Base-by-base conservation (phyloP, 2,329 filamentous ascomycete genomes). In the Thermothelomyces thermophilus region DNA sequence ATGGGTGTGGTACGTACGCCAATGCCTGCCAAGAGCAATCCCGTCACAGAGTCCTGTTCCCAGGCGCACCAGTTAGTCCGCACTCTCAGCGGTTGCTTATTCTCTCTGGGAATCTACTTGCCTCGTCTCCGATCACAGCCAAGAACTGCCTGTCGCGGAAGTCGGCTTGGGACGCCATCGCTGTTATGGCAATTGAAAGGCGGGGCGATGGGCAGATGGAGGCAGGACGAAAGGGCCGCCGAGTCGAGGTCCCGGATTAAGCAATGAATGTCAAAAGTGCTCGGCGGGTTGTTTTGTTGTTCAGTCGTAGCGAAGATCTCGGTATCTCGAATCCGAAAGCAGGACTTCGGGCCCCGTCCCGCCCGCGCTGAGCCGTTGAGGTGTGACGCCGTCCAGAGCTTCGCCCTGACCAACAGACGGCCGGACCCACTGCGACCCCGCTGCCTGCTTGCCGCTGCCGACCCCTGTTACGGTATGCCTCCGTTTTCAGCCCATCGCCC, bases 101-200 rank as follows among this genome's bases (percentile, higher is more conserved):
- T 17, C 22, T 10, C 3, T 3, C 19, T n/a, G 28, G 19, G 30
- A n/a, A 14, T 2, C 19, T 7, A 49, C 68, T 56, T 66, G 88
- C 93, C 82, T 98, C 93, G 69, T 98, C 93, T 46, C 93, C 93
- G 66, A 98, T 98, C 42, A 98, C 91, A 57, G 93, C 93, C 52
- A 98, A 82, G 66, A 98, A 95, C 72, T 98, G 86, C 63, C 93
- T 82, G 71, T 97, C 90, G 73, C 90, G 84, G 69, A 76, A 84
- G 59, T 82, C 78, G 56, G 75, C 72, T 60, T 78, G 73, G 41
- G 73, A 72, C 51, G 75, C 63, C 73, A 77, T 76, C 37, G 61
- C 65, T 60, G 53, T 46, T 39, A 30, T 19, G 24, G 26, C 14
- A 9, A 6, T 22, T 40, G 51, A 37, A 49, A 36, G 31, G 8